Percentiles rank a stretch among this genome's conserved stretches.
Evolutionary conservation across 805 yeast genomes (phyloP).

Genomic region (Wickerhamomyces bisporus): DNA sequence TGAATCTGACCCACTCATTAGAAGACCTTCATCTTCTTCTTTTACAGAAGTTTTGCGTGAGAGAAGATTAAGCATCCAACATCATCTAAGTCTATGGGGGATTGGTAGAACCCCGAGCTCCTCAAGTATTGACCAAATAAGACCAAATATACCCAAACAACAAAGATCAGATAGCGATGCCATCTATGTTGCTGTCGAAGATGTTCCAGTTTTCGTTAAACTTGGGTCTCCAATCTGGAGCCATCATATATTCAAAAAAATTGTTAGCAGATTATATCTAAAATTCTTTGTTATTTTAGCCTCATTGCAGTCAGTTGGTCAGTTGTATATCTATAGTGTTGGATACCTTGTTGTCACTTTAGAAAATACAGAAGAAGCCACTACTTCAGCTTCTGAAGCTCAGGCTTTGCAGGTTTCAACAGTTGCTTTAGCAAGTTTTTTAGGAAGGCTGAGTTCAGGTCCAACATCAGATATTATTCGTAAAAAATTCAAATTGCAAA

Average conservation of each 20-base stretch:
- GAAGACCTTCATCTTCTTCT: slow-evolving; percentile 9
- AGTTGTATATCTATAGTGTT: slow-evolving; percentile 65
- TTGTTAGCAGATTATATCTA: slow-evolving; percentile 32
- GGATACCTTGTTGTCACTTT: slow-evolving; percentile 64
- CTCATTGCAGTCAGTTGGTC: slow-evolving; percentile 58
- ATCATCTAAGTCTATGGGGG: slow-evolving; percentile 24
- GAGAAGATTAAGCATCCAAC: slow-evolving; percentile 16
- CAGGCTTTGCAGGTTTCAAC: slow-evolving; percentile 72
- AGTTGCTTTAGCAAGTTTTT: slow-evolving; percentile 58
- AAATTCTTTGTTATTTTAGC: slow-evolving; percentile 53
- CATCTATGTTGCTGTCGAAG: slow-evolving; percentile 25
- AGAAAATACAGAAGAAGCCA: slow-evolving; percentile 19
- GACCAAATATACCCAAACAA: slow-evolving; percentile 10
- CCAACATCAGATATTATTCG: slow-evolving; percentile 57
- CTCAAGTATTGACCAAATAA: slow-evolving; percentile 8
- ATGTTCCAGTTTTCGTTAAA: slow-evolving; percentile 25
- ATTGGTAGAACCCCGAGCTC: slow-evolving; percentile 23
- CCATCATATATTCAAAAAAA: slow-evolving; percentile 18
- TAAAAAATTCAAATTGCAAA: slow-evolving; percentile 45
- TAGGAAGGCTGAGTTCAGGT: slow-evolving; percentile 63
- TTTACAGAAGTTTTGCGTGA: slow-evolving; percentile 6
- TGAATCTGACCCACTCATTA: slow-evolving; percentile 5
- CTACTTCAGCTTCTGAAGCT: slow-evolving; percentile 34
- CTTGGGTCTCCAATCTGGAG: slow-evolving; percentile 24
- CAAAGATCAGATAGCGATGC: slow-evolving; percentile 16